Percentiles rank a stretch among this genome's conserved stretches.
phyloP scores from a whole-genome alignment of 768 basidiomycete species.

The Tricholoma flavovirens region DNA sequence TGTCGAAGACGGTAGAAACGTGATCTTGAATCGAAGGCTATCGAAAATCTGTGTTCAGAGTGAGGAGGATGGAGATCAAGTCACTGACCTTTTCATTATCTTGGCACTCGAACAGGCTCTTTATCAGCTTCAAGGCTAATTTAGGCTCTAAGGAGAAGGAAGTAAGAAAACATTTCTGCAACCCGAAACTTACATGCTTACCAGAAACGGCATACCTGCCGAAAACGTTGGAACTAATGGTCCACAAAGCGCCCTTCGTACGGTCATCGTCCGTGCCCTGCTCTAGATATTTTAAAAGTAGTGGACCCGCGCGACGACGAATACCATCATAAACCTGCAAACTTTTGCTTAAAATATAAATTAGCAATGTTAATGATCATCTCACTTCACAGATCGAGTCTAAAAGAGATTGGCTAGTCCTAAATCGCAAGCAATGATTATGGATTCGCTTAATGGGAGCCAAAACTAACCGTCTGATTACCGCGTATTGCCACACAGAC shows the following conservation, averaged over 20 bases:
- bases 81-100: slow-evolving; percentile 74
- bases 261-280: slow-evolving; percentile 78
- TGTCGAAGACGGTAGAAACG: slow-evolving; percentile 58
- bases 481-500: slow-evolving; percentile 73
- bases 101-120: slow-evolving; percentile 65
- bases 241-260: slow-evolving; percentile 91
- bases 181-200: slow-evolving; percentile 17
- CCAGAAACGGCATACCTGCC: slow-evolving; percentile 51
- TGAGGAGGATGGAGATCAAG: background rate
- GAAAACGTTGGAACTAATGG: slow-evolving; percentile 58
- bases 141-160: slow-evolving; percentile 51
- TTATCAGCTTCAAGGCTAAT: slow-evolving; percentile 51
- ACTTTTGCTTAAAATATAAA: background rate
- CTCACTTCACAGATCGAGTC: slow-evolving; percentile 48
- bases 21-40: slow-evolving; percentile 75
- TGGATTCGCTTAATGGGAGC: background rate
- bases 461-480: slow-evolving; percentile 38
- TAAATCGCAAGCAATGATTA: slow-evolving; percentile 22
- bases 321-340: slow-evolving; percentile 63
- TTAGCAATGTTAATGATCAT: background rate
- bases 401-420: slow-evolving; percentile 43
- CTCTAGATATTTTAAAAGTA: slow-evolving; percentile 50
- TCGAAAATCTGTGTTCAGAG: background rate
- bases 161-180: background rate
- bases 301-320: slow-evolving; percentile 54